Evolutionary conservation across 306 rosid species (phyloP).

Genomic region (Pyrus communis): DNA sequence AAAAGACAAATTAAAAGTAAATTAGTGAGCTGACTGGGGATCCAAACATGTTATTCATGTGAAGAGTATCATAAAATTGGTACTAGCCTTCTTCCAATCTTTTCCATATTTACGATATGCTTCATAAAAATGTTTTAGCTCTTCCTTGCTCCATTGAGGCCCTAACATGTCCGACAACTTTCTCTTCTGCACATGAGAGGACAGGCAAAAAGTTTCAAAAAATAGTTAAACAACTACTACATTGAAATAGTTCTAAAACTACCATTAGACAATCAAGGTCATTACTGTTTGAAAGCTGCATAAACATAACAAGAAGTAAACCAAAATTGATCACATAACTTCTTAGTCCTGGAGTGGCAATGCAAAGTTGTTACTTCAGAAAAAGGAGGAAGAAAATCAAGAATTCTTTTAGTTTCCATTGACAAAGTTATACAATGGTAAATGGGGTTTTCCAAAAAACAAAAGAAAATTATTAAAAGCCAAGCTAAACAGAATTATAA

Average conservation of each 20-base stretch:
- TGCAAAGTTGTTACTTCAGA: neutral
- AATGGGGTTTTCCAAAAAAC: too few species aligned
- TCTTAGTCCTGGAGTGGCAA: neutral
- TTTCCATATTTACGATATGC: slow-evolving; percentile 83
- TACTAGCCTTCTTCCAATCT: slow-evolving; percentile 93
- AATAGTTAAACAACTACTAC: neutral
- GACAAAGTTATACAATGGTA: neutral
- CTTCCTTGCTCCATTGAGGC: slow-evolving; percentile 80
- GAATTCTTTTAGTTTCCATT: neutral
- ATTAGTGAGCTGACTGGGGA: neutral
- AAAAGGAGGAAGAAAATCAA: neutral
- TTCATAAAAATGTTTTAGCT: slow-evolving; percentile 70
- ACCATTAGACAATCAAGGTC: neutral
- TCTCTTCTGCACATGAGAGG: slow-evolving; percentile 62
- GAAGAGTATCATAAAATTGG: slow-evolving; percentile 7
- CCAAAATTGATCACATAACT: neutral
- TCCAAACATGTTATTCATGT: neutral
- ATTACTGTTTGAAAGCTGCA: neutral
- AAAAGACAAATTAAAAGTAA: neutral
- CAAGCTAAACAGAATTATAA: too few species aligned
- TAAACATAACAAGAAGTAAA: neutral
- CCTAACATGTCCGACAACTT: slow-evolving; percentile 90
- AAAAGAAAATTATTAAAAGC: too few species aligned
- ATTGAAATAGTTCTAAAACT: neutral
- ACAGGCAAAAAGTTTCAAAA: slow-evolving; percentile 13